Base-by-base conservation (phyloP, 2,329 filamentous ascomycete genomes). In the Alternaria sp. region DNA sequence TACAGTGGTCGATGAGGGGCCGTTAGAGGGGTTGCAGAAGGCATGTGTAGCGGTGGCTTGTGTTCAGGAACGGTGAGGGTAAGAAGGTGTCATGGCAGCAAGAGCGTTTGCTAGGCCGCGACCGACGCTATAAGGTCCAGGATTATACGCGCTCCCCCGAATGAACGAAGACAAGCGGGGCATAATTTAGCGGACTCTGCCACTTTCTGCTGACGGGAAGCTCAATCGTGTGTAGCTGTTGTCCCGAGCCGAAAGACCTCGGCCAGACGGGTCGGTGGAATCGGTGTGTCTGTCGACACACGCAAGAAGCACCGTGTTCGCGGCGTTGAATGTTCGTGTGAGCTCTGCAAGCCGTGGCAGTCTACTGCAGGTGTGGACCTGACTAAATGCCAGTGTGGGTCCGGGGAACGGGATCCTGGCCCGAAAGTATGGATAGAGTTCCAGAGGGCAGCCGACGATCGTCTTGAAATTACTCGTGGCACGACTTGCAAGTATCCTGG, bases 381-480 rank as follows among this genome's bases (percentile, higher is more conserved):
- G 65, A 54, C 67, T 68, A 72, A 57, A 43, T 43, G 45, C 56
- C 53, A 36, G 61, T 59, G 74, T 75, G 76, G 77, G 74, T 77
- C 77, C 76, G 77, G 77, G 77, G 77, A 78, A 71, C 70, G 56
- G 70, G 72, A 73, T 72, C 70, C 68, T 69, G 66, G 70, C 69
- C 74, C 77, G 77, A 63, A 73, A 64, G 70, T 71, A 67, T 73
- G 77, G 74, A 71, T 72, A 58, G 59, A 67, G 63, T 73, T 64
- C 69, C 75, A 79, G 75, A 68, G 66, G 55, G 65, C 62, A 66
- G 66, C 60, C 68, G 71, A 67, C 72, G 75, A 78, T 77, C 75
- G 68, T 62, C 62, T 69, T 58, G 65, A 70, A 72, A 73, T 76
- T 77, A 70, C 70, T 74, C 67, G 70, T 62, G 66, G 61, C 54